Conservation (phyloP, 495 filamentous ascomycete species). For the Annulohypoxylon bovei region DNA sequence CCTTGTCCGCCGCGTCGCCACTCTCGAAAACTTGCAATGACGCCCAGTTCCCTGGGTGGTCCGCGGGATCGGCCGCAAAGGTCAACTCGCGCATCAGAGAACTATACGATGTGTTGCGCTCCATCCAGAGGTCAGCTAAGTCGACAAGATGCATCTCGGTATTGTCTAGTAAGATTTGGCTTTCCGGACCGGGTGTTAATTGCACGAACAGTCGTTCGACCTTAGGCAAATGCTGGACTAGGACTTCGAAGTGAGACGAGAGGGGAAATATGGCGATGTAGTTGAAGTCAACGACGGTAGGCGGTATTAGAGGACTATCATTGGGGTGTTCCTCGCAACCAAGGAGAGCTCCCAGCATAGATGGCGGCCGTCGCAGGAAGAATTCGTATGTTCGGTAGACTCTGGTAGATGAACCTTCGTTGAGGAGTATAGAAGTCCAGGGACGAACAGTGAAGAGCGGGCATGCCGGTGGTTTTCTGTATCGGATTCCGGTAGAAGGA, state of each 20-base stretch:
- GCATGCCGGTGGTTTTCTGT: constrained; percentile 33
- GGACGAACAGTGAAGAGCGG: constrained; percentile 52
- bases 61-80: neutral
- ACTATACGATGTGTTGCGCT: constrained; percentile 56
- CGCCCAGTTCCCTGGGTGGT: constrained; percentile 46
- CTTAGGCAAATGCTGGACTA: constrained; percentile 50
- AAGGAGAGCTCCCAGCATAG: constrained; percentile 52
- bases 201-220: constrained; percentile 57
- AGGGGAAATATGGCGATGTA: constrained; percentile 62
- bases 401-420: constrained; percentile 54
- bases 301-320: constrained; percentile 45
- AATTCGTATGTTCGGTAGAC: constrained; percentile 53
- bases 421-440: constrained; percentile 55
- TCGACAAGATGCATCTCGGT: constrained; percentile 52
- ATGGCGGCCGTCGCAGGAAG: constrained; percentile 51
- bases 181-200: constrained; percentile 51
- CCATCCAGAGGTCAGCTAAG: constrained; percentile 56
- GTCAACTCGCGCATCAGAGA: constrained; percentile 51
- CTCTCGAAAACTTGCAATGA: constrained; percentile 54
- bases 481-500: constrained; percentile 9
- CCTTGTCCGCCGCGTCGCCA: constrained; percentile 53
- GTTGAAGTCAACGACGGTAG: constrained; percentile 52
- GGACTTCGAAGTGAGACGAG: constrained; percentile 47
- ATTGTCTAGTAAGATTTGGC: constrained; percentile 48
- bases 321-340: constrained; percentile 48